Base-by-base conservation (phyloP, 805 yeast species). In the Torulaspora franciscae region DNA sequence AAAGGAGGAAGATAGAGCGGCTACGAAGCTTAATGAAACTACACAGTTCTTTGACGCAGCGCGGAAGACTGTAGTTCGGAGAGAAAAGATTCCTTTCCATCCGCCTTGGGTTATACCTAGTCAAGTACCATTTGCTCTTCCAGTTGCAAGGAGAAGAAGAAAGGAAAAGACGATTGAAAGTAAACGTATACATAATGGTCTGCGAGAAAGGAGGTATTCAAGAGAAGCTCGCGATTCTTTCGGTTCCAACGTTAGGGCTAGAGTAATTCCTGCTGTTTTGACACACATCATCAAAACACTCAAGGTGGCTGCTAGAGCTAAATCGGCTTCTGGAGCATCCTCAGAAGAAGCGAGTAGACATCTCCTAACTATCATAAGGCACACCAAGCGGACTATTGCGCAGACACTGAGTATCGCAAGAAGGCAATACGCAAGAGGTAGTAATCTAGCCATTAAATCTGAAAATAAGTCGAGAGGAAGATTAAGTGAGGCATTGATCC, bases 21-120 rank as follows among this genome's bases (percentile, higher is more conserved):
- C 7, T n/a, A 17, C 17, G 14, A 29, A 19, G 25, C n/a, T 44
- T 34, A 23, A 27, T 26, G 22, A 35, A 17, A 13, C 36, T 6
- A 2, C 24, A 23, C 32, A 43, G 10, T 28, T 34, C 32, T 46
- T 47, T 43, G 55, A 55, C 37, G 52, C 52, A n/a, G 28, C 42
- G 11, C 41, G 45, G 1, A 60, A 57, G 42, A 62, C 67, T 1
- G 56, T 59, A 4, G 52, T 61, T 9, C 56, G 52, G 28, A 58
- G 58, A 33, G 68, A 64, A 40, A 62, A 59, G 34, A 41, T 52
- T 24, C 45, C 47, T 24, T 58, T 63, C 24, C 68, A 64, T 48
- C 66, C 68, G 8, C 68, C 68, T 11, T 64, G 68, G 68, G 32
- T 23, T 6, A 17, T 64, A 11, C 68, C 68, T 2, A 23, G 25